These are phyloP conservation scores for Albizia julibrissin DNA, from an alignment of 306 rosid species.

Conservation along the genomic window DNA sequence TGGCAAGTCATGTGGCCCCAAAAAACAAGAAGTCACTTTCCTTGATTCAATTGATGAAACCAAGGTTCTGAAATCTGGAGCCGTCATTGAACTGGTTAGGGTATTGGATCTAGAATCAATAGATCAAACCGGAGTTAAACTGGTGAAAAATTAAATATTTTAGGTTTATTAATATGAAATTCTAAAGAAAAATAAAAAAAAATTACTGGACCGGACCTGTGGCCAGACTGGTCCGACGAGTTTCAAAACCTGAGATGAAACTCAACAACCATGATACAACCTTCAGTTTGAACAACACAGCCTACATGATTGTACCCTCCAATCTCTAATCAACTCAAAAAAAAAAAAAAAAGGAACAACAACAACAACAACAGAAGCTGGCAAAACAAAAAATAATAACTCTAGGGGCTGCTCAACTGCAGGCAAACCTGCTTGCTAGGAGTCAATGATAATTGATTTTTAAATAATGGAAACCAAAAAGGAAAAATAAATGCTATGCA, in stretches of 20 bases:
- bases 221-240: too few species aligned
- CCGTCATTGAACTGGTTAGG: too few species aligned
- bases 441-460: slow-evolving; percentile 56
- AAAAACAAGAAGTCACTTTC: slow-evolving; percentile 33
- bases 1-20: neutral
- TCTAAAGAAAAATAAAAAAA: too few species aligned
- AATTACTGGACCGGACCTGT: too few species aligned
- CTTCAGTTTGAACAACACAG: slow-evolving; percentile 52
- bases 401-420: slow-evolving; percentile 52
- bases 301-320: slow-evolving; percentile 40
- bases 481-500: slow-evolving; percentile 48
- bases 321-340: slow-evolving; percentile 43
- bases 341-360: slow-evolving; percentile 32
- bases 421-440: slow-evolving; percentile 47
- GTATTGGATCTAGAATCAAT: too few species aligned
- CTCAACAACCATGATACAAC: slow-evolving; percentile 58
- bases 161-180: too few species aligned
- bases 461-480: slow-evolving; percentile 45
- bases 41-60: slow-evolving; percentile 50
- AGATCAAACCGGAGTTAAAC: too few species aligned
- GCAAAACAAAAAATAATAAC: slow-evolving; percentile 33
- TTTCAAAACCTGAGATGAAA: too few species aligned
- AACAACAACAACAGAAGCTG: slow-evolving; percentile 52
- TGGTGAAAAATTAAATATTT: too few species aligned
- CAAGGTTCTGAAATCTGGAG: too few species aligned